Evolutionary conservation across 805 yeast species (phyloP).

Genomic region (Suhomyces sp.): DNA sequence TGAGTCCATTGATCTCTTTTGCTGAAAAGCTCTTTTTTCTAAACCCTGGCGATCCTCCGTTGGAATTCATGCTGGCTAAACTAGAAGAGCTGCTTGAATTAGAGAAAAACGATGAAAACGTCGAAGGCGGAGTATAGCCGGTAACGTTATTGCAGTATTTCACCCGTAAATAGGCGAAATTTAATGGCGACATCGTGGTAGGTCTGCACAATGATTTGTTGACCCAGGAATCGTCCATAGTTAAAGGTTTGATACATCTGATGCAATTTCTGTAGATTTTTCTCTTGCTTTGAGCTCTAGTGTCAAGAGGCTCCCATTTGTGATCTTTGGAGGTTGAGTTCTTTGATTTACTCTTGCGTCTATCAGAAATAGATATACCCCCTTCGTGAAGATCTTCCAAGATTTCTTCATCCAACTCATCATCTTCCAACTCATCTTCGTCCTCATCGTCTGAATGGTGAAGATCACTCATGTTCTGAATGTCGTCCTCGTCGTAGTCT

Average conservation of each 20-base stretch:
- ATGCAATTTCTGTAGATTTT: conserved; percentile 50
- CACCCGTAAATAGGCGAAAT: conserved; percentile 18
- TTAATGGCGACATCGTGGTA: conserved; percentile 21
- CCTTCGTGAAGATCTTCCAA: background rate
- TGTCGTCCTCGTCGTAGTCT: conserved; percentile 17
- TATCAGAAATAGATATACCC: background rate
- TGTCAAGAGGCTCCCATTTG: conserved; percentile 49
- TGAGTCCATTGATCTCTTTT: conserved; percentile 17
- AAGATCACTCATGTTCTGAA: conserved; percentile 25
- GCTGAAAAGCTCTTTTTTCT: conserved; percentile 14
- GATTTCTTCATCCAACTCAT: conserved; percentile 1
- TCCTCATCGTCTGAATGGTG: conserved; percentile 32
- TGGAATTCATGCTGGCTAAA: conserved; percentile 15
- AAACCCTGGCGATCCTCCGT: conserved; percentile 1
- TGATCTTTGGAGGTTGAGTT: background rate
- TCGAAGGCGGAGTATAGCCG: background rate
- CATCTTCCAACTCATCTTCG: conserved; percentile 13
- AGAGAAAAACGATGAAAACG: conserved; percentile 7
- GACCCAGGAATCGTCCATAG: conserved; percentile 52
- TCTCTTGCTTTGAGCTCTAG: conserved; percentile 31
- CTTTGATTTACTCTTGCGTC: background rate
- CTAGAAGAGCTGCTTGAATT: conserved; percentile 15
- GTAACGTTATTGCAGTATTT: conserved; percentile 9
- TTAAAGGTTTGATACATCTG: conserved; percentile 55
- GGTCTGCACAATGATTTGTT: conserved; percentile 45